Base-by-base conservation (phyloP, 1,139 yeast genomes). In the Eremothecium gossypii region DNA sequence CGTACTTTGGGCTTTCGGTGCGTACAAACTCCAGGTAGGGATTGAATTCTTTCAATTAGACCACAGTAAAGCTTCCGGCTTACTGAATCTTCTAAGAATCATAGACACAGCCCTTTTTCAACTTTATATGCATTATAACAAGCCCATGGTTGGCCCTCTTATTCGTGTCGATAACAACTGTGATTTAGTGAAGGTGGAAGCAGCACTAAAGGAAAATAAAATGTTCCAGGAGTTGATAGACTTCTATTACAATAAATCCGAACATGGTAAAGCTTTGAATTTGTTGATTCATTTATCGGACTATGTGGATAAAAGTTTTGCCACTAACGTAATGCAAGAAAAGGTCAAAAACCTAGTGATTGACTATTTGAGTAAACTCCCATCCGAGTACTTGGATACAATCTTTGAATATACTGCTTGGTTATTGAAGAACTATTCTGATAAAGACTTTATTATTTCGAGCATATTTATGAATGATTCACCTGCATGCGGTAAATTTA, bases 91-190 rank as follows among this genome's bases (percentile, higher is more conserved):
- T 9, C 74, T 83, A 1, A 62, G 61, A 9, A 63, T 79, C 2
- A 75, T 91, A 4, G 98, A 91, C 55, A 84, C 96, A 0, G 72
- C 87, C 0, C 67, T 91, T 27, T 85, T 91, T 53, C 69, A 77
- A 41, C 77, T 94, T 47, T 91, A 91, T 57, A 69, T 78, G 49
- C 61, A 77, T 26, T 74, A 76, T 31, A 76, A 77, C 44, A 85
- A 87, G 0, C 74, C 81, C 52, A 69, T 91, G 56, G 71, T 91
- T 12, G 95, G 94, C 0, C 93, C 97, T 0, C 71, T 91, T 29
- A 70, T 91, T 7, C 68, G 97, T 41, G 70, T 87, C 2, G 74
- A 76, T 33, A 91, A 89, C 57, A 69, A 70, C 47, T 86, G 96
- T 65, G 81, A 82, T 54, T 71, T 82, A 2, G 66, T 66, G 1